Evolutionary conservation across 139 green algal species (phyloP), one percentile per base, ranked within the genome.

Genomic region (Eudorina sp.): DNA sequence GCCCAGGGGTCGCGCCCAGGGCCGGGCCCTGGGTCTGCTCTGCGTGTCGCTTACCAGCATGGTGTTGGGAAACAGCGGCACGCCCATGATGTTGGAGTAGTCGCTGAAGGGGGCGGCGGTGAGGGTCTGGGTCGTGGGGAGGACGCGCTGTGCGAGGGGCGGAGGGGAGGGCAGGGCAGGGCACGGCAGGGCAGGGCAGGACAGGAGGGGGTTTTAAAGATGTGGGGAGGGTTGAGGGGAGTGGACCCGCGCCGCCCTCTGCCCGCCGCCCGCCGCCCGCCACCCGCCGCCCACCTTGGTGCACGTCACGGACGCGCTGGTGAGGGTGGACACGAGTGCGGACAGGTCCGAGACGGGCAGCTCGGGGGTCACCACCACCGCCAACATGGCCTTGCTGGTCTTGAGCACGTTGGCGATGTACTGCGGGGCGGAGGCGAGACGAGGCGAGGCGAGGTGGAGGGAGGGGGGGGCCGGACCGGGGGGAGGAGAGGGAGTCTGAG

Each of bases 331-430:
- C 7, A 81, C 29, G 21, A 58, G 14, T 0, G 1, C 2, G 4
- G 41, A 40, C 43, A 81, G 46, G 1, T 38, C 13, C 31, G 43
- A 7, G 18, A 27, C 29, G 14, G 14, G 6, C 21, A 11, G 29
- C 8, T 64, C 74, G 46, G 74, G 46, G 13, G 74, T 82, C 27
- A 82, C 74, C 46, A 82, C 46, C 0, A 82, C 27, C 29, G 74
- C 45, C 46, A 82, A 46, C 74, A 66, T 60, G 29, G 45, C 43
- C 46, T 14, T 41, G 74, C 74, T 19, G 18, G 8, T 13, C 8
- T 2, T 31, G 18, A 84, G 23, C 31, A 46, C 11, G 14, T 66
- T 38, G 25, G 18, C 13, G 21, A 66, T 29, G 74, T 68, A 45
- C 46, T 83, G 72, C 25, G 27, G 4, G 66, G 27, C 29, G 38